Base-by-base conservation (phyloP, 1,284 basidiomycete species). In the Cryptococcus maquisensis region DNA sequence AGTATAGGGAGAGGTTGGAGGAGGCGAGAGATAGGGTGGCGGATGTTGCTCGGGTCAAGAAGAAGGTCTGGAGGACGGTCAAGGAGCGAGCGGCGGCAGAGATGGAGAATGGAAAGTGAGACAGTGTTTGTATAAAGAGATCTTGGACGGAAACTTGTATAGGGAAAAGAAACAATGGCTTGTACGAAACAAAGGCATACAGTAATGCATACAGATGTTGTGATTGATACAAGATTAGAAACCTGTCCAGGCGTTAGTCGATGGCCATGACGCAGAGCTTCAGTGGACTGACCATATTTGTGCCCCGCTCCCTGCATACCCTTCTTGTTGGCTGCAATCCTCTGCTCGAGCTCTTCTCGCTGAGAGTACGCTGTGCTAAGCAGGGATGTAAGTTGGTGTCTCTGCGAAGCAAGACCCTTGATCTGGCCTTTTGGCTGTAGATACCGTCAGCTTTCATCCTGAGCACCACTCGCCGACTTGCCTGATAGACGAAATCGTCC, bases 1-100 rank as follows among this genome's bases (percentile, higher is more conserved):
- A 80, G 66, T 81, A 80, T 62, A 77, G 78, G 52, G 77, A 78
- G 51, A 67, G 79, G 13, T 63, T 81, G 23, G 78, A 80, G 47
- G 80, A 81, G 67, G 76, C 80, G 1, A 68, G 79, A 35, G 72
- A 74, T 57, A 61, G 79, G 26, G 69, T 80, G 0, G 77, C 77
- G 20, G 76, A 77, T 53, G 74, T 80, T 15, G 76, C 77, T 37
- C 66, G 78, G 26, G 70, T 71, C 1, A 70, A 79, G 47, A 75
- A 77, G 57, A 67, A 72, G 55, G 75, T 79, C 0, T 80, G 79
- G 79, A 64, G 69, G 32, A 74, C 77, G 2, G 70, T 80, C 28
- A 68, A 78, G 51, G 72, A 77, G 51, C 48, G 75, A 35, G 72
- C 74, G 6, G 67, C 60, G 4, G 49, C 57, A 42, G 73, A 74